These are phyloP conservation scores for Lecanicillium sp. DNA, from an alignment of 2,329 filamentous ascomycete species.

Conservation along the genomic window DNA sequence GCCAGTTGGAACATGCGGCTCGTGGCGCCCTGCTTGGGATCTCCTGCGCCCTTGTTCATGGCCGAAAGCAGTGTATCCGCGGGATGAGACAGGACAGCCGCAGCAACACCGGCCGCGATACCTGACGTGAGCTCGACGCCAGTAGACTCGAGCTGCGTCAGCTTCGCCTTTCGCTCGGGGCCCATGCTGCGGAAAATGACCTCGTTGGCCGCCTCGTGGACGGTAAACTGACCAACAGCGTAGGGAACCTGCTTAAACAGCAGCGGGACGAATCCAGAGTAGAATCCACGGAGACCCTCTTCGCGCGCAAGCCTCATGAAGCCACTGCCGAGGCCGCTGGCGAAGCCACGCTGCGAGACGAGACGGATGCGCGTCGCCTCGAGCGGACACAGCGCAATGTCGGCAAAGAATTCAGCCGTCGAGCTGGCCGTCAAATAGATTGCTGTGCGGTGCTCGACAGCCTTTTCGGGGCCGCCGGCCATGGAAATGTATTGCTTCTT, in stretches of 20 bases:
- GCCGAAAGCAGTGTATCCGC: conserved; percentile 58
- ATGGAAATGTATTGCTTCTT: conserved; percentile 76
- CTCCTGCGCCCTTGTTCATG: conserved; percentile 47
- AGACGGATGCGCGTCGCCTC: conserved; percentile 75
- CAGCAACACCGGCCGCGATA: conserved; percentile 80
- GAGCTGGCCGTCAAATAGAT: conserved; percentile 69
- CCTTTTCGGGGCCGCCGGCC: conserved; percentile 44
- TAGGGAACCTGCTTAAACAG: conserved; percentile 88
- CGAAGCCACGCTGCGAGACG: conserved; percentile 73
- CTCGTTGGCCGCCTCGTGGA: conserved; percentile 83
- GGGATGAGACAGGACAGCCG: conserved; percentile 81
- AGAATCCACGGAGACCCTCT: conserved; percentile 76
- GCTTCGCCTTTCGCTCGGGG: conserved; percentile 53
- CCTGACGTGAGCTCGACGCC: conserved; percentile 79
- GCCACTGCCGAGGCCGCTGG: conserved; percentile 60
- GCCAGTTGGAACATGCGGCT: conserved; percentile 44
- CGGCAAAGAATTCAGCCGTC: conserved; percentile 62
- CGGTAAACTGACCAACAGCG: conserved; percentile 90
- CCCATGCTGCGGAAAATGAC: conserved; percentile 63
- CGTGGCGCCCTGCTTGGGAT: conserved; percentile 37
- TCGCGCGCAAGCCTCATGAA: conserved; percentile 68
- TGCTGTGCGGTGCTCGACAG: conserved; percentile 36
- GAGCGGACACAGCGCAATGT: conserved; percentile 80
- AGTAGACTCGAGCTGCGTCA: conserved; percentile 66
- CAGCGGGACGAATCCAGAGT: conserved; percentile 82